phyloP scores from a whole-genome alignment of 257 asterid species.

The Solanum corneliomulleri region DNA sequence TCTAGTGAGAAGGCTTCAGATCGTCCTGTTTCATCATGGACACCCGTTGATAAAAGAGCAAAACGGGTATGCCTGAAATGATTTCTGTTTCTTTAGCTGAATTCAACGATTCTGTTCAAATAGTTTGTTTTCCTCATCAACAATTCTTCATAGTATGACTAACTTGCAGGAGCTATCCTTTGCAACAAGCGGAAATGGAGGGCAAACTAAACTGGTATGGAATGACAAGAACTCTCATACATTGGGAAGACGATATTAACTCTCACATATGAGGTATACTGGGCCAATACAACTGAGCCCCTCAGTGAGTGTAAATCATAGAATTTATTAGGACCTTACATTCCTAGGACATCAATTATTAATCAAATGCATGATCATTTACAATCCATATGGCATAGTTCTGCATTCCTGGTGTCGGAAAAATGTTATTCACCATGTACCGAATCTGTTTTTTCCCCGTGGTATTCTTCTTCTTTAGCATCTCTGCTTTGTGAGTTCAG shows the following conservation, averaged over 20 bases:
- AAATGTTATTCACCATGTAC: not conserved
- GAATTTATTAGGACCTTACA: not conserved
- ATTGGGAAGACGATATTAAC: conserved; percentile 32
- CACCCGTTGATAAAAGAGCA: conserved; percentile 86
- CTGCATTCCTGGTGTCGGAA: not conserved
- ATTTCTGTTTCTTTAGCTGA: not conserved
- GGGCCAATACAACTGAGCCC: not conserved
- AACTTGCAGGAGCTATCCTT: conserved; percentile 70
- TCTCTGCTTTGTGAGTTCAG: not conserved
- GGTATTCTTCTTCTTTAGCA: not conserved
- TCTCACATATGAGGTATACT: not conserved
- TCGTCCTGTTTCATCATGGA: conserved; percentile 34
- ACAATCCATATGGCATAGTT: not conserved
- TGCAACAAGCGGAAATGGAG: conserved; percentile 65
- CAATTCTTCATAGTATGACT: conserved; percentile 1
- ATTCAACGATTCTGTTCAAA: not conserved
- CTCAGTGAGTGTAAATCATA: not conserved
- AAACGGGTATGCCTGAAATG: conserved; percentile 43
- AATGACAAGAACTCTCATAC: conserved; percentile 33
- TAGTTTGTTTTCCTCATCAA: not conserved
- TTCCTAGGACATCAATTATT: not conserved
- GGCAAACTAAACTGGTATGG: conserved; percentile 88
- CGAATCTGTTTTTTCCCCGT: not conserved
- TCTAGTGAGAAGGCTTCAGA: conserved; percentile 35
- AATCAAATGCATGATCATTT: not conserved